Conservation (phyloP, 2,329 filamentous ascomycete species). For the Hymenoscyphus albidus region DNA sequence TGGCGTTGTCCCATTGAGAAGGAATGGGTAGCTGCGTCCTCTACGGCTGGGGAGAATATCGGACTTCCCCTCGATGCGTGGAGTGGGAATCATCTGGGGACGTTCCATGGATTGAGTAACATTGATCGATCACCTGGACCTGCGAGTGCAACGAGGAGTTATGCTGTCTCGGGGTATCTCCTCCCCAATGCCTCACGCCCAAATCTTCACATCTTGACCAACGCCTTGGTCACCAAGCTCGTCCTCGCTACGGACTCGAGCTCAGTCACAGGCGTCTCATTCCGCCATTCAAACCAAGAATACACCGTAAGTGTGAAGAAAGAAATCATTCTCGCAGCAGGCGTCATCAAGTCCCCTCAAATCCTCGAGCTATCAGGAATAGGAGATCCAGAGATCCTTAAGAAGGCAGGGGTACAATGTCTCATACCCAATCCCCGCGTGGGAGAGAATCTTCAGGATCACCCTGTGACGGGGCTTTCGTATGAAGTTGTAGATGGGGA, state of each 20-base stretch:
- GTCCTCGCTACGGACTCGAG: conserved; percentile 39
- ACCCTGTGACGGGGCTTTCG: conserved; percentile 11
- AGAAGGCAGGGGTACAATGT: conserved; percentile 18
- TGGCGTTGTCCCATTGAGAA: conserved; percentile 12
- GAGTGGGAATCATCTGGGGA: conserved; percentile 20
- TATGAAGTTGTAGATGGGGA: conserved; percentile 17
- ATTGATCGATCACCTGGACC: conserved; percentile 16
- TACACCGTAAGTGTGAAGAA: conserved; percentile 23
- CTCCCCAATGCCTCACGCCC: conserved; percentile 17
- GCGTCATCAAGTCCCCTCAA: conserved; percentile 30
- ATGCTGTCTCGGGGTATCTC: conserved; percentile 24
- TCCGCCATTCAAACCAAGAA: conserved; percentile 12
- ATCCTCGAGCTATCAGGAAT: conserved; percentile 36
- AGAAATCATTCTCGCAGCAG: conserved; percentile 31
- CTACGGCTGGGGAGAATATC: conserved; percentile 9
- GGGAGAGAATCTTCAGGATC: conserved; percentile 26
- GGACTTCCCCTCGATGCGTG: conserved; percentile 17
- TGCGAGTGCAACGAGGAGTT: conserved; percentile 20
- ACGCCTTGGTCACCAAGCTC: conserved; percentile 74
- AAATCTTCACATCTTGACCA: conserved; percentile 76
- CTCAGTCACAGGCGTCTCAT: conserved; percentile 20
- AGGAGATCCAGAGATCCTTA: conserved; percentile 23
- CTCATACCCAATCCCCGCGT: conserved; percentile 19
- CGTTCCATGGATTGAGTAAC: conserved; percentile 13
- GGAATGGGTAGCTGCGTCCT: conserved; percentile 13